Base-by-base conservation (phyloP, 2,329 filamentous ascomycete species). In the Monilinia aucupariae region DNA sequence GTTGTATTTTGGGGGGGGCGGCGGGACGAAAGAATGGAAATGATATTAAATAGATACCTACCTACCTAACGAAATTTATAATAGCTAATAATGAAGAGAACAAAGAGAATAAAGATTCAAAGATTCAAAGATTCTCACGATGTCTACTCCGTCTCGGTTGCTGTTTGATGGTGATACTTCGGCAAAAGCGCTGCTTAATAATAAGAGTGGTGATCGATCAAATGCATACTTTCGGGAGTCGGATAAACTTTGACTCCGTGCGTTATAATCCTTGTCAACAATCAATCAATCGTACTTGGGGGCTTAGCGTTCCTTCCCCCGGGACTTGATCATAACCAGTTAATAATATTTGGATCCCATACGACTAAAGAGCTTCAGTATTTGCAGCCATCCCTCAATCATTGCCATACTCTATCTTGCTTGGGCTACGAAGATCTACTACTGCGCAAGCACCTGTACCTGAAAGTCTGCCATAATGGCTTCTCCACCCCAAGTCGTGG, bases 401-500 rank as follows among this genome's bases (percentile, higher is more conserved):
- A 48, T 50, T n/a, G 13, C 5, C 25, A 20, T 22, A 48, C 41
- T 49, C 8, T 56, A 17, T 32, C 10, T 61, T 67, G 61, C 61
- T 66, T 67, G 65, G 70, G 65, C 66, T 70, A 66, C 64, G 64
- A 17, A 62, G 13, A 49, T 62, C 64, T 62, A 67, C 64, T 67
- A 65, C 66, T 63, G 68, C 65, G 69, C 67, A 68, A 64, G 65
- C 67, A 65, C 45, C 58, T 55, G 55, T 59, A 61, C 63, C 59
- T 58, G 64, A 54, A 61, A 52, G 64, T 62, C 63, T 63, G 60
- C 67, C 66, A 67, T 71, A 68, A 81, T 82, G 79, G 77, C 79
- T 68, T 79, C 76, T 68, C 84, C 87, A 72, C 81, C 85, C 32
- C 53, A 59, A 71, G 82, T 82, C 73, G 82, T 86, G 69, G 89